Base-by-base conservation (phyloP, 192 early-diverging fungal species). In the Diversispora eburnea region DNA sequence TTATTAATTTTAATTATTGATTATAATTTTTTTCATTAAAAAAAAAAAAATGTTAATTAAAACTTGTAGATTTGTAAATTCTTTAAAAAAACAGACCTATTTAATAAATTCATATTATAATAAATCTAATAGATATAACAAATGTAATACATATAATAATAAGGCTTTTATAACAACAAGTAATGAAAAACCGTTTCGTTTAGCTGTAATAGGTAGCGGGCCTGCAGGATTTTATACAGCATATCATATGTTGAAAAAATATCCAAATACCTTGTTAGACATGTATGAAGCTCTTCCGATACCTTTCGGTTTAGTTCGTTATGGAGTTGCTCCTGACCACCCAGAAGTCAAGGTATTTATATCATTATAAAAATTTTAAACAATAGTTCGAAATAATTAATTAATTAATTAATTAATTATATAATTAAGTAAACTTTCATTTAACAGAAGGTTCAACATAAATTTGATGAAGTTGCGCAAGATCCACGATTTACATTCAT, bases 301-400 rank as follows among this genome's bases (percentile, higher is more conserved):
- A 0, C 97, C 97, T 4, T 90, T 91, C 78, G 95, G 97, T 2
- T 83, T 98, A 6, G 94, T 94, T 33, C 87, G 95, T 3, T 99
- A 88, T 79, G 97, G 95, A 41, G 96, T 99, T 15, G 95, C 97
- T 22, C 94, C 97, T 5, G 94, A 97, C 79, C 97, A 99, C 75
- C 94, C 92, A 6, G 95, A 97, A 81, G 97, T 97, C 25, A 99
- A 99, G 84, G 93, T 91, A 82, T 8, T 19, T 25, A 25, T 47
- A 77, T 3, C 13, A 41, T 39, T 67, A 45, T 17, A 57, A 54
- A 22, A 42, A 59, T 52, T 47, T 69, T 22, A 54, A 45, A 17
- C 5, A 56, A 25, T 25, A 39, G 39, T 5, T 19, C 46, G 61
- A 8, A 33, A 33, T 33, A 33, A 33, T 33, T 33, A 33, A 33